Evolutionary conservation across 2,329 filamentous ascomycete species (phyloP), one percentile per base, ranked within the genome.

Genomic region (Phyllosticta citriasiana): DNA sequence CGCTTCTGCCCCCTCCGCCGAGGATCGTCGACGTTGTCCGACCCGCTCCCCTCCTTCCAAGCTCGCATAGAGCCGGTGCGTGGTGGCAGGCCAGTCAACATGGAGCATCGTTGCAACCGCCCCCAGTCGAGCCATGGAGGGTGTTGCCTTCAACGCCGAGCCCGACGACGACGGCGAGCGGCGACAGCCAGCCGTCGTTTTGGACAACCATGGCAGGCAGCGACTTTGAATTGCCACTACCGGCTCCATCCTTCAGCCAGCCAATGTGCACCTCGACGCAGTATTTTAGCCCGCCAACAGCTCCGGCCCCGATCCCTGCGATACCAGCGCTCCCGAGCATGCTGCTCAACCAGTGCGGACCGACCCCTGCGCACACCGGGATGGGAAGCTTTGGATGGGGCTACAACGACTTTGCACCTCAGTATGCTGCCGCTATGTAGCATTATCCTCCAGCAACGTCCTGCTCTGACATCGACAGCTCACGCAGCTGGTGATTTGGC

Each of bases 21-120:
- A 88, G 90, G 73, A 86, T 96, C 67, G 85, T 96, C 74, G 91
- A 97, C 74, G 85, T 96, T 67, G 85, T 97, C 71, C 89, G 90
- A 71, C 91, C 92, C 67, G 88, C 88, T 64, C 88, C 91, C 51
- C 81, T 96, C 67, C 82, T 97, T 59, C 91, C 91, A 64, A 96
- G 89, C 80, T 91, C 90, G 55, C 86, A 88, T 22, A 82, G 82
- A 61, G 82, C 83, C 61, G 83, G 86, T 67, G 84, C 82, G 74
- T 90, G 93, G 83, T 97, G 92, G 93, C 86, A 88, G 61, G 88
- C 90, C 69, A 78, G 82, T n/a, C 70, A 72, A 62, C 69, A 72
- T 35, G 79, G 89, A 62, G 82, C 86, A 61, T 81, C 84, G 60
- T 82, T 82, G 52, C 77, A 91, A 64, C 82, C 88, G 53, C 83